A percentile compares a stretch with the other conserved stretches of the same genome.
Conservation (phyloP, 805 yeast species). For the Sugiyamaella smithiae region DNA sequence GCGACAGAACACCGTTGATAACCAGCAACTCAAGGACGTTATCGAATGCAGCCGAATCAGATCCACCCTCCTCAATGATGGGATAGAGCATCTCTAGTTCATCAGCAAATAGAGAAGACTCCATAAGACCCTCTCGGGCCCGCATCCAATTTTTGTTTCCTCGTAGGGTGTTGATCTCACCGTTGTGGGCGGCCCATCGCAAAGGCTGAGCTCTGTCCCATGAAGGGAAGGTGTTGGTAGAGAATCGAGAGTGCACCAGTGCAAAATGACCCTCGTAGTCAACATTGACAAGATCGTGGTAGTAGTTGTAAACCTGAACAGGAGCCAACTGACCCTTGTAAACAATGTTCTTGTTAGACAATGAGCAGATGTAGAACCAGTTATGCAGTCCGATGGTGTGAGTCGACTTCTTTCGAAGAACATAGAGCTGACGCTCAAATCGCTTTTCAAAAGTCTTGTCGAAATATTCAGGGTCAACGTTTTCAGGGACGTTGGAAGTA, state of each 20-base stretch:
- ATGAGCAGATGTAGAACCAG: constrained; percentile 96
- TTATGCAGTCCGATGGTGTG: constrained; percentile 91
- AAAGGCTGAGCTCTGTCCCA: constrained; percentile 99
- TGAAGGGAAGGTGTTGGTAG: constrained; percentile 98
- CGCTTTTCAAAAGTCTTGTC: constrained; percentile 53
- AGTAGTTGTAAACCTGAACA: constrained; percentile 90
- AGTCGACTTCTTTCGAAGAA: constrained; percentile 84
- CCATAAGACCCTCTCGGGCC: constrained; percentile 96
- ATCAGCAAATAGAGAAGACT: constrained; percentile 80
- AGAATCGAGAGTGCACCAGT: constrained; percentile 93
- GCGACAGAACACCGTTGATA: constrained; percentile 83
- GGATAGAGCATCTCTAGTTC: constrained; percentile 90
- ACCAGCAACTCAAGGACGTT: constrained; percentile 90
- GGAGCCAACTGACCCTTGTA: constrained; percentile 98
- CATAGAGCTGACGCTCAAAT: constrained; percentile 80
- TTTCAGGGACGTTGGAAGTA: constrained; percentile 34
- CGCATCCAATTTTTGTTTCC: constrained; percentile 99
- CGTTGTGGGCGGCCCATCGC: constrained; percentile 96
- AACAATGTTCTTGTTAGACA: constrained; percentile 84
- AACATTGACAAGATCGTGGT: constrained; percentile 86
- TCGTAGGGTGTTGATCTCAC: constrained; percentile 94
- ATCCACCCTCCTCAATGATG: constrained; percentile 96
- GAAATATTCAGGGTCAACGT: constrained; percentile 47
- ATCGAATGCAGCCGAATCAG: constrained; percentile 97
- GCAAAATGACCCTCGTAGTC: constrained; percentile 95